A percentile compares a stretch with the other conserved stretches of the same genome.
Evolutionary conservation across 2,329 filamentous ascomycete species (phyloP).

Genomic region (Epicoccum nigrum): DNA sequence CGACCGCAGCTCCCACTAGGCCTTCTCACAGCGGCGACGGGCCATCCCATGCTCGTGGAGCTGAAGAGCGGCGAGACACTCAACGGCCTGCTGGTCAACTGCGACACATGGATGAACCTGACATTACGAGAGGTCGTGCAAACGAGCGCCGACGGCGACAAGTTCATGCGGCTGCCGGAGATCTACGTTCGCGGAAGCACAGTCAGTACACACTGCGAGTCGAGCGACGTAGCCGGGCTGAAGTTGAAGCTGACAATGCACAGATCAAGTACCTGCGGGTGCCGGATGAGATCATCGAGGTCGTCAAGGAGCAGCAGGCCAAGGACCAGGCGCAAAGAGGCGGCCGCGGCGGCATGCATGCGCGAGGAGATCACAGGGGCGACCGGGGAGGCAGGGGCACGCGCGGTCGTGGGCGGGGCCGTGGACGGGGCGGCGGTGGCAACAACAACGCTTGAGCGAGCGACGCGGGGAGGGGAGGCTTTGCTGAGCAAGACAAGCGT

Average conservation of each 20-base stretch:
- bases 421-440: conserved; percentile 62
- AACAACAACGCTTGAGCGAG: conserved; percentile 38
- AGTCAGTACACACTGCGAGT: conserved; percentile 62
- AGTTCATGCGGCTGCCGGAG: conserved; percentile 89
- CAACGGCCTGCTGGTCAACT: conserved; percentile 93
- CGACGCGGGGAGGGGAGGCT: neutral
- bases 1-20: conserved; percentile 66
- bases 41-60: conserved; percentile 97
- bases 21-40: conserved; percentile 92
- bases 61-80: conserved; percentile 97
- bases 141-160: conserved; percentile 92
- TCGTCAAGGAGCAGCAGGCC: conserved; percentile 91
- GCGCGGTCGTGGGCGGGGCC: conserved; percentile 58
- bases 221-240: too few species aligned
- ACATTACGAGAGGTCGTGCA: conserved; percentile 97
- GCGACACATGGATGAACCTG: conserved; percentile 99
- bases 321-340: conserved; percentile 65
- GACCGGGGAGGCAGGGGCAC: conserved; percentile 59
- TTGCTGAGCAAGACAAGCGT: neutral
- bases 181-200: conserved; percentile 98
- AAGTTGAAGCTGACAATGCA: conserved; percentile 7
- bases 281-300: conserved; percentile 93
- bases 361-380: conserved; percentile 61
- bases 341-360: conserved; percentile 68
- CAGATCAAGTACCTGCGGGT: conserved; percentile 99